phyloP scores from a whole-genome alignment of 768 basidiomycete genomes.

The Multifurca ochricompacta region DNA sequence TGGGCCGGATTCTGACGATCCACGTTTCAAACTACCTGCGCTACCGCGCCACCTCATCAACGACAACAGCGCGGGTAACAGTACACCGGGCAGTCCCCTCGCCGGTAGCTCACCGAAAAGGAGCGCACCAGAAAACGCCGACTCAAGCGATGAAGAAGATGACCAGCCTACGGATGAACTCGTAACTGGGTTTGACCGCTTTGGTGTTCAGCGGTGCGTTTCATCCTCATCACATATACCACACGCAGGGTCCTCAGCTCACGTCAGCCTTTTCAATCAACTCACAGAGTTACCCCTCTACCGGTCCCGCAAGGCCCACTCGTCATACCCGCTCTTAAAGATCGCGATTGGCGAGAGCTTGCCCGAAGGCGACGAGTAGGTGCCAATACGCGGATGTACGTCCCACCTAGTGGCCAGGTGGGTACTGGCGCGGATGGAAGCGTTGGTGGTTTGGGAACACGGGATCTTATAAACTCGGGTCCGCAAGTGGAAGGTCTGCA shows the following conservation, averaged over 20 bases:
- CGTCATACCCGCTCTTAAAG: slow-evolving; percentile 79
- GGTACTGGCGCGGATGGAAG: slow-evolving; percentile 60
- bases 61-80: slow-evolving; percentile 30
- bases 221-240: slow-evolving; percentile 6
- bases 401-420: slow-evolving; percentile 55
- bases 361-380: slow-evolving; percentile 56
- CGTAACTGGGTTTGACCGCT: slow-evolving; percentile 62
- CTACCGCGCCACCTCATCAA: slow-evolving; percentile 50
- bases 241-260: slow-evolving; percentile 55
- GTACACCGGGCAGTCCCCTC: slow-evolving; percentile 48
- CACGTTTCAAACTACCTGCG: slow-evolving; percentile 48
- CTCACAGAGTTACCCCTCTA: slow-evolving; percentile 41
- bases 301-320: slow-evolving; percentile 52
- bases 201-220: slow-evolving; percentile 84
- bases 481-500: slow-evolving; percentile 66
- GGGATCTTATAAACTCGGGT: slow-evolving; percentile 70
- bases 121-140: slow-evolving; percentile 34
- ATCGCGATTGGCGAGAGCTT: slow-evolving; percentile 83
- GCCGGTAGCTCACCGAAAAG: slow-evolving; percentile 44
- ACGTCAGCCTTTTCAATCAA: slow-evolving; percentile 41
- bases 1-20: slow-evolving; percentile 51
- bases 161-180: slow-evolving; percentile 49
- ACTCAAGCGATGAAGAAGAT: slow-evolving; percentile 51
- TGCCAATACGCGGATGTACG: slow-evolving; percentile 37
- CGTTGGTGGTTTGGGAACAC: slow-evolving; percentile 68